Base-by-base conservation (phyloP, 495 filamentous ascomycete genomes). In the Copromyces sp. region DNA sequence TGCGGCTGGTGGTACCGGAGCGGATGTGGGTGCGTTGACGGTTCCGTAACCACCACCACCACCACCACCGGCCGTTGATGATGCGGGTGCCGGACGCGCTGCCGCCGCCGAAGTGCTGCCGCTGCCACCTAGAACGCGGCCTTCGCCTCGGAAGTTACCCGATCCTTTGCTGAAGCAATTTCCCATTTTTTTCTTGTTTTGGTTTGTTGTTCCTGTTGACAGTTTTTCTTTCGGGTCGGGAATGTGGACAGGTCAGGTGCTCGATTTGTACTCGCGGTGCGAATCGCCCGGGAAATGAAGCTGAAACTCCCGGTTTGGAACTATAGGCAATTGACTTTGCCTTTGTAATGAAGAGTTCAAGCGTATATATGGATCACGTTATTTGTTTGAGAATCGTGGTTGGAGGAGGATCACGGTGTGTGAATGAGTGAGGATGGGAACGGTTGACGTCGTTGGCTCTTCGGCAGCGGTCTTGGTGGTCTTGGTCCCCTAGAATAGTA, bases 91-190 rank as follows among this genome's bases (percentile, higher is more conserved):
- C n/a, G 24, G 32, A n/a, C 16, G 69, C 68, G 68, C 70, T 74
- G 69, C 73, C 73, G n/a, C 74, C 73, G 59, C 71, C n/a, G 44
- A 9, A 0, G 17, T 69, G 69, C 69, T 72, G 65, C 75, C 24
- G 24, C 70, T 44, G 37, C 81, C 83, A 3, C 90, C 89, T 6
- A 90, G 78, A 14, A 86, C 88, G 69, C 90, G 84, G 32, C 88
- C 86, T 7, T 88, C 86, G 0, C 86, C 85, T 72, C 83, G 82
- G 70, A 83, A 86, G 71, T 71, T 73, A 72, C 24, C 47, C n/a
- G 87, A 83, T 47, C 85, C 82, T 77, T 90, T 89, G 77, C 90
- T 89, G 82, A 91, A 94, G 78, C 91, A 83, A 77, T 90, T 92
- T 53, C 92, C 92, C 92, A 94, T 93, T 71, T 59, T 59, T 86